Conservation (phyloP, 2,329 filamentous ascomycete species). For the Aspergillus sp. region DNA sequence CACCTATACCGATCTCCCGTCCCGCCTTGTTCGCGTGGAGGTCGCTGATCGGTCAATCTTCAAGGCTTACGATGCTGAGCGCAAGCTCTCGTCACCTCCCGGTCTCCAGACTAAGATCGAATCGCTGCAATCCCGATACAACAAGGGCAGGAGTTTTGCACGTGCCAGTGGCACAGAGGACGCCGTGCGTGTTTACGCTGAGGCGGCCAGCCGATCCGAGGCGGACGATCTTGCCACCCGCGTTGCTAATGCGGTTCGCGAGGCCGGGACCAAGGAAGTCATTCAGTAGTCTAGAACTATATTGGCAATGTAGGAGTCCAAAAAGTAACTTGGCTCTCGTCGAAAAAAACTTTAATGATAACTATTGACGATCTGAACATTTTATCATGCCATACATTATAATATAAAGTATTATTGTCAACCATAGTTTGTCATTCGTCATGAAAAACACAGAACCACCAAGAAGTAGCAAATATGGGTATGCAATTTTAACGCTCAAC, state of each 20-base stretch:
- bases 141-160: conserved; percentile 85
- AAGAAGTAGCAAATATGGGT: background rate
- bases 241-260: conserved; percentile 75
- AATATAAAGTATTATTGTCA: conserved; percentile 18
- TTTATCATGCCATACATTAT: conserved; percentile 18
- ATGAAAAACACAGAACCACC: background rate
- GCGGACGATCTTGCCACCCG: conserved; percentile 88
- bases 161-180: conserved; percentile 95
- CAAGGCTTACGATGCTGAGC: conserved; percentile 89
- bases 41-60: conserved; percentile 88
- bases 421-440: background rate
- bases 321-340: background rate
- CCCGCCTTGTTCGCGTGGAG: conserved; percentile 90
- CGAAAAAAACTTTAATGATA: conserved; percentile 11
- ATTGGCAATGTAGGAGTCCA: background rate
- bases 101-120: conserved; percentile 88
- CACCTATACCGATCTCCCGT: conserved; percentile 92
- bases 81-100: conserved; percentile 77
- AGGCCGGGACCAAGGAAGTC: conserved; percentile 47
- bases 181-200: conserved; percentile 92
- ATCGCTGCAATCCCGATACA: conserved; percentile 84
- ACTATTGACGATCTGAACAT: conserved; percentile 11
- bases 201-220: conserved; percentile 86
- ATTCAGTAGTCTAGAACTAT: conserved; percentile 19
- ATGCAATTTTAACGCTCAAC: conserved; percentile 10